Evolutionary conservation across 2,329 filamentous ascomycete species (phyloP).

Genomic region (Fusarium xyrophilum): DNA sequence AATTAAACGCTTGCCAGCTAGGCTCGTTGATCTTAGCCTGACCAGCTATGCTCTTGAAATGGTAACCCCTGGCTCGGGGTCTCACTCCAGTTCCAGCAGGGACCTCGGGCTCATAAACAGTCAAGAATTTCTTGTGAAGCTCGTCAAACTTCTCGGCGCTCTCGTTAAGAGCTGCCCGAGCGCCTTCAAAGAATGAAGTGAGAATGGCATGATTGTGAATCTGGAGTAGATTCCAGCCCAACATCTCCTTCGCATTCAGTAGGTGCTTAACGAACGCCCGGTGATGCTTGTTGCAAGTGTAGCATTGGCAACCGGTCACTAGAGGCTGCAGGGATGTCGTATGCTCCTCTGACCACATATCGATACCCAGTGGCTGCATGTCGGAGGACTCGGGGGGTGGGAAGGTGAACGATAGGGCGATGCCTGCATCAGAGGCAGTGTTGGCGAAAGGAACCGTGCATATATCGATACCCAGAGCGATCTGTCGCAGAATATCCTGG

Average conservation of each 20-base stretch:
- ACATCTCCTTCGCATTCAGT: conserved; percentile 91
- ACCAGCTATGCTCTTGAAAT: conserved; percentile 74
- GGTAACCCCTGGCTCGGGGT: conserved; percentile 82
- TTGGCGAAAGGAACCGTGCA: conserved; percentile 80
- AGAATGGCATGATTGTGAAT: conserved; percentile 86
- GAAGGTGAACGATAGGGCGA: conserved; percentile 83
- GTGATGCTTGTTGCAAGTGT: conserved; percentile 84
- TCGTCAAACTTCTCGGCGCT: conserved; percentile 67
- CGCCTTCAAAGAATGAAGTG: conserved; percentile 72
- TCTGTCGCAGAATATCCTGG: conserved; percentile 76
- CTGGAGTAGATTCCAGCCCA: conserved; percentile 91
- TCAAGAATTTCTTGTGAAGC: conserved; percentile 51
- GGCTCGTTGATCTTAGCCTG: conserved; percentile 72
- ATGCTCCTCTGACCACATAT: conserved; percentile 76
- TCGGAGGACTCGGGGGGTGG: conserved; percentile 50
- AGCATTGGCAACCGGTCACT: conserved; percentile 72
- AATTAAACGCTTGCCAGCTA: conserved; percentile 66
- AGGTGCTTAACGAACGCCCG: conserved; percentile 88
- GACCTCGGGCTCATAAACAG: conserved; percentile 71
- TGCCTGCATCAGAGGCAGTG: conserved; percentile 78
- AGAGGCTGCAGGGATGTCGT: conserved; percentile 70
- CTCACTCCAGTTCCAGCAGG: conserved; percentile 78
- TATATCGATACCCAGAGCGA: conserved; percentile 80
- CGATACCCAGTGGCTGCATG: conserved; percentile 67
- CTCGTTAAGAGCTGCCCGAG: conserved; percentile 69